Conservation (phyloP, 73 alveolate species). For the Tetrahymena malaccensis region DNA sequence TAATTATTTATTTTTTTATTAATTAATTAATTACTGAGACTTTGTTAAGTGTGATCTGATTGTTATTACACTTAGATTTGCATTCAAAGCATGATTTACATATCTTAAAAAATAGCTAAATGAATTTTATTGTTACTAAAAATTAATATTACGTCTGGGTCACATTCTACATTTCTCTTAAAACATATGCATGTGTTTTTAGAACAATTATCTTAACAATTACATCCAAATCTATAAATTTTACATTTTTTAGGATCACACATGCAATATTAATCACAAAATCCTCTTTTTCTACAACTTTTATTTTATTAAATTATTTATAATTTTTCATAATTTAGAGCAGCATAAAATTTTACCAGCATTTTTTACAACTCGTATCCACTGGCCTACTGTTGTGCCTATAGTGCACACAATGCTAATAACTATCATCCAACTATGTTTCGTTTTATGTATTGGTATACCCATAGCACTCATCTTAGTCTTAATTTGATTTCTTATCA, state of each 20-base stretch:
- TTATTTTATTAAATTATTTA: not conserved
- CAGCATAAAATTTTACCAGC: not conserved
- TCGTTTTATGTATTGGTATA: not conserved
- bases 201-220: not conserved
- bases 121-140: not conserved
- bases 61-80: not conserved
- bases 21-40: not conserved
- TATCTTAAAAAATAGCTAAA: not conserved
- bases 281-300: not conserved
- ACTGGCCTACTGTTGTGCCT: not conserved
- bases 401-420: not conserved
- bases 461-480: not conserved
- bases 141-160: not conserved
- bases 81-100: not conserved
- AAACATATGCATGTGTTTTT: not conserved
- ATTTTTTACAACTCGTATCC: not conserved
- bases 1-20: not conserved
- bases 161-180: not conserved
- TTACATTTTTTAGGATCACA: not conserved
- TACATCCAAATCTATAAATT: not conserved
- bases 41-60: not conserved
- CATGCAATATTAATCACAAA: not conserved
- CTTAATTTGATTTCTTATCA: not conserved
- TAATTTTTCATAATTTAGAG: not conserved
- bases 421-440: not conserved